Conservation (phyloP, 1,139 yeast species). For the Kurtzmaniella natalensis region DNA sequence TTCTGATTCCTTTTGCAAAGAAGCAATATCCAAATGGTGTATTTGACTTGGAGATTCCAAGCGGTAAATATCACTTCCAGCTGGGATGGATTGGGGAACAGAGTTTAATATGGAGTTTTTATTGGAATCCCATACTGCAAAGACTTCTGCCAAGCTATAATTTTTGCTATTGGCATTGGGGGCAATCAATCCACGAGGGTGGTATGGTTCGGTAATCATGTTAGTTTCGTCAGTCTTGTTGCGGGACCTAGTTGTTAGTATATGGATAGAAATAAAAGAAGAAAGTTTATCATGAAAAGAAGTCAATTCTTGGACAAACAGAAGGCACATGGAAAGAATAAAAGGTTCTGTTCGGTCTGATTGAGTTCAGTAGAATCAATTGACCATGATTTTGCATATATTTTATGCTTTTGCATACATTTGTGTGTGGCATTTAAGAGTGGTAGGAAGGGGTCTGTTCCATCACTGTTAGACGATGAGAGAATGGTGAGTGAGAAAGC, state of each 20-base stretch:
- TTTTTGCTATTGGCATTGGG: slow-evolving; percentile 33
- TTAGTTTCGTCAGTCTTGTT: slow-evolving; percentile 2
- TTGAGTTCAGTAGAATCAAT: no score
- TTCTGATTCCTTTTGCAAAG: slow-evolving; percentile 4
- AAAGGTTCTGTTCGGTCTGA: no score
- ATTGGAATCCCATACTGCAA: slow-evolving; percentile 49
- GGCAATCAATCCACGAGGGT: slow-evolving; percentile 23
- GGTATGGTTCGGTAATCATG: slow-evolving; percentile 5
- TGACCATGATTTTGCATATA: no score
- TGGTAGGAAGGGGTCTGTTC: no score
- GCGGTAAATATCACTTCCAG: slow-evolving; percentile 25
- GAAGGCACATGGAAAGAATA: no score
- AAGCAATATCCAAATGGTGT: slow-evolving; percentile 34
- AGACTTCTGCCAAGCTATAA: slow-evolving; percentile 51
- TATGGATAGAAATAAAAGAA: background rate
- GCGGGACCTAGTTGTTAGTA: slow-evolving; percentile 6
- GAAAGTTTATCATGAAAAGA: no score
- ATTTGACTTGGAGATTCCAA: slow-evolving; percentile 27
- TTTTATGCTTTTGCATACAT: no score
- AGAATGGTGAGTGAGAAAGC: no score
- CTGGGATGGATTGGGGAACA: slow-evolving; percentile 19
- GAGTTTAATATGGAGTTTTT: slow-evolving; percentile 28
- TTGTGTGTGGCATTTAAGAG: no score
- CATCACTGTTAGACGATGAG: no score
- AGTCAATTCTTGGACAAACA: background rate